A percentile compares a stretch with the other conserved stretches of the same genome.
phyloP scores from a whole-genome alignment of 169 alveolate species.

The Babesia bovis region DNA sequence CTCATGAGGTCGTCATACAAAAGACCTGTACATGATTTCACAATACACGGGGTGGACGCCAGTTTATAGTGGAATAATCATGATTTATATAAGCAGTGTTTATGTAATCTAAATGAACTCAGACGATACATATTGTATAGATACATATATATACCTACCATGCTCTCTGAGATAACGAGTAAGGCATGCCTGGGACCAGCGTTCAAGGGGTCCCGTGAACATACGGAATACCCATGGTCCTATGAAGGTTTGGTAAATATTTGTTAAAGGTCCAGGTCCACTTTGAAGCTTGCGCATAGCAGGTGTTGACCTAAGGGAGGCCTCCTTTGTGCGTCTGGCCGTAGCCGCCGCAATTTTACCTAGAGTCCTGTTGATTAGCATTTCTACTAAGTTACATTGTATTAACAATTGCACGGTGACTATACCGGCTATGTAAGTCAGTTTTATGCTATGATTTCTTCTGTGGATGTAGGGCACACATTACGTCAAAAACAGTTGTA shows the following conservation, averaged over 20 bases:
- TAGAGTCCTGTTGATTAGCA: constrained; percentile 45
- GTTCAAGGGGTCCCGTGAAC: constrained; percentile 81
- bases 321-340: constrained; percentile 38
- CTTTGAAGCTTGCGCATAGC: neutral
- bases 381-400: constrained; percentile 16
- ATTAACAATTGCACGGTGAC: neutral
- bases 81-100: neutral
- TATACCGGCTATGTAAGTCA: neutral
- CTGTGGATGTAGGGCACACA: constrained; percentile 37
- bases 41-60: neutral
- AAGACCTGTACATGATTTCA: constrained; percentile 70
- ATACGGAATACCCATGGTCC: constrained; percentile 81
- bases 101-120: neutral
- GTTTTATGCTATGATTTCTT: neutral
- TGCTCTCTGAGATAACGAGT: constrained; percentile 83
- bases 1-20: constrained; percentile 82
- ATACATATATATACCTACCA: constrained; percentile 68
- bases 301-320: constrained; percentile 52
- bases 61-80: too few relatives aligned
- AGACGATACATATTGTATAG: too few relatives aligned
- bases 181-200: constrained; percentile 83
- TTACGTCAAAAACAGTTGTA: too few relatives aligned
- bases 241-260: constrained; percentile 57
- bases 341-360: constrained; percentile 54
- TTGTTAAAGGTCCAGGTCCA: constrained; percentile 42